Base-by-base conservation (phyloP, 2,329 filamentous ascomycete genomes). In the Fusarium cicatricum region DNA sequence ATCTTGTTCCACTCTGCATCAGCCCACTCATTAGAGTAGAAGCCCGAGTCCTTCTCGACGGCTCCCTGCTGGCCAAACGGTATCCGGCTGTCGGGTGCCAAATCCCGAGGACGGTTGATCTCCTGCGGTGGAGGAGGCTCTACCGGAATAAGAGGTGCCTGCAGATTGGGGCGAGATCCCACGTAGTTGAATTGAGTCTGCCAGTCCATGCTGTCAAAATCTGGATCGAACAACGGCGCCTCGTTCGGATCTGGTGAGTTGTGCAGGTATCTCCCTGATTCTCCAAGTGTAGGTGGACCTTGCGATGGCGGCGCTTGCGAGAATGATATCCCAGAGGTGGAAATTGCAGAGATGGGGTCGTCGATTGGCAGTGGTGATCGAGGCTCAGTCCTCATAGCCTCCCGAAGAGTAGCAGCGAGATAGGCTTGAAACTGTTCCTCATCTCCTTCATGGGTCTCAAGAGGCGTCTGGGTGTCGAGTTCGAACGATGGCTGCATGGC, bases 201-300 rank as follows among this genome's bases (percentile, higher is more conserved):
- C 47, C 23, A 50, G 16, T 37, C 44, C 48, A 29, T 15, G 19
- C 16, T 33, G 21, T 44, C 29, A 6, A 32, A 29, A 12, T 12
- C 21, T 14, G 12, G 11, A 23, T 50, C 21, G 7, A 47, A 19
- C 54, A 42, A 60, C 17, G 19, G 11, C 3, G 38, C 23, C 19
- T 40, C 55, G 12, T 62, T 29, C 7, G 40, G n/a, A 15, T 50
- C 49, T 10, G 59, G 49, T 4, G 59, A 62, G 11, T 34, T 45
- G 40, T 12, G 55, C 17, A 34, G 32, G 45, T 29, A 52, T 14
- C 4, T 34, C 19, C 21, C 40, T 44, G 54, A 50, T 26, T 62
- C 59, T 11, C 59, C 59, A 15, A 57, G 17, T 10, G 55, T 62
- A 28, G 59, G 60, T 15, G 59, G 41, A 28, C 51, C 59, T 33